Base-by-base conservation (phyloP, 2,329 filamentous ascomycete species). In the Elsinoe necatrix region DNA sequence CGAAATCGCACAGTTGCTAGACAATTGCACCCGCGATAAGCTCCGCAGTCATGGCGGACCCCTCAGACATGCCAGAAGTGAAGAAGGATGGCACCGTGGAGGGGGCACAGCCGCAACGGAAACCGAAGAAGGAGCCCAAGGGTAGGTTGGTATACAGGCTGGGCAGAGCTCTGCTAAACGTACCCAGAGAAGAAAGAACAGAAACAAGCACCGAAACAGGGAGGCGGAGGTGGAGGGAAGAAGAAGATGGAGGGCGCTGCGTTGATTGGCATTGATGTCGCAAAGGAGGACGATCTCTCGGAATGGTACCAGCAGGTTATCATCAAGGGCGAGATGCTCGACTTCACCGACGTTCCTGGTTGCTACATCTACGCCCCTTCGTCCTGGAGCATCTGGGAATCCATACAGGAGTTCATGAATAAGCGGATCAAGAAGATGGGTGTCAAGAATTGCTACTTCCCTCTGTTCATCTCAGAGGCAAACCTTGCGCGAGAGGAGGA, bases 291-390 rank as follows among this genome's bases (percentile, higher is more conserved):
- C 48, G 89, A 97, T 74, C 93, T 98, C 70, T 80, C 89, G 52
- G 84, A 85, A 73, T 98, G 93, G 93, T 98, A 98, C 74, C 89
- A 95, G 75, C 92, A 98, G 75, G 88, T 97, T 60, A 86, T 98
- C 57, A 84, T 91, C 68, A 98, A 98, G 81, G 89, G 89, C 65
- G 89, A 96, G 71, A 88, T 98, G 86, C 85, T 97, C 66, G 91
- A 95, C 68, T 98, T 96, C 81, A 97, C 96, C 68, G 87, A 95
- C 75, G 92, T 97, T 60, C 89, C 91, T n/a, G 89, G 91, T 50
- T 96, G 95, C 77, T 97, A 95, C 73, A 93, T 97, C 70, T 81
- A 95, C 71, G 91, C 82, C 74, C 83, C 83, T 51, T 77, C 79
- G 59, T 84, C 82, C 16, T 85, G 81, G 70, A 77, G 77, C 60